These are phyloP conservation scores for Leptodontidium sp. DNA, from an alignment of 2,329 filamentous ascomycete species.

Conservation along the genomic window DNA sequence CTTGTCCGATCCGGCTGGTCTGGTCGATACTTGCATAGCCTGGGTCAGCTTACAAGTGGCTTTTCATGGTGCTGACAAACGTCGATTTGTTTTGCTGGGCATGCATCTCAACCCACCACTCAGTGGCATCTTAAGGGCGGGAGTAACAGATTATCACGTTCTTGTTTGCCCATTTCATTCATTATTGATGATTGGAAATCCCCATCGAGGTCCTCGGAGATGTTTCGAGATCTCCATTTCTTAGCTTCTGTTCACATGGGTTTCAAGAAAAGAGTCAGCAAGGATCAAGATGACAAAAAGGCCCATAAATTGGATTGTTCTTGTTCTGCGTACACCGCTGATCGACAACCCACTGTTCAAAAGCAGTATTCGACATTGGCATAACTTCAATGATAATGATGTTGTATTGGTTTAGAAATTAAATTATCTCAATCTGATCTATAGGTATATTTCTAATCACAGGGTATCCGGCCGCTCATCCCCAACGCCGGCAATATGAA, in stretches of 20 bases:
- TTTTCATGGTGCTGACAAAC: constrained; percentile 6
- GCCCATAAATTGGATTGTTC: background rate
- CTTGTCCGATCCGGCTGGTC: too few relatives aligned
- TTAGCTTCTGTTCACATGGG: background rate
- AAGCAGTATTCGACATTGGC: background rate
- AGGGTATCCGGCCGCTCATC: constrained; percentile 24
- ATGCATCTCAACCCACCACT: background rate
- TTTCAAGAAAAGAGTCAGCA: background rate
- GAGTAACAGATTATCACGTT: background rate
- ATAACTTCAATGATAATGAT: background rate
- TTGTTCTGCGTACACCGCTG: too few relatives aligned
- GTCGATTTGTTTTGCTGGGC: background rate
- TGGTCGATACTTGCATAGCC: too few relatives aligned
- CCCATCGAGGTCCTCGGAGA: background rate
- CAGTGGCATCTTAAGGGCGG: background rate
- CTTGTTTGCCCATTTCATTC: background rate
- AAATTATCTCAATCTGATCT: constrained; percentile 24
- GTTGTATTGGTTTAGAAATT: constrained; percentile 4
- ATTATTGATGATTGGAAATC: constrained; percentile 9
- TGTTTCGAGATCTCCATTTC: background rate
- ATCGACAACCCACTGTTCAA: background rate
- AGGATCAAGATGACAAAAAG: background rate
- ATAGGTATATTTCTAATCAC: constrained; percentile 3
- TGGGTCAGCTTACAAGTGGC: background rate
- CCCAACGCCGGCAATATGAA: constrained; percentile 21